Percentiles rank a stretch among this genome's conserved stretches.
phyloP scores from a whole-genome alignment of 257 asterid genomes.

The Coffea canephora region DNA sequence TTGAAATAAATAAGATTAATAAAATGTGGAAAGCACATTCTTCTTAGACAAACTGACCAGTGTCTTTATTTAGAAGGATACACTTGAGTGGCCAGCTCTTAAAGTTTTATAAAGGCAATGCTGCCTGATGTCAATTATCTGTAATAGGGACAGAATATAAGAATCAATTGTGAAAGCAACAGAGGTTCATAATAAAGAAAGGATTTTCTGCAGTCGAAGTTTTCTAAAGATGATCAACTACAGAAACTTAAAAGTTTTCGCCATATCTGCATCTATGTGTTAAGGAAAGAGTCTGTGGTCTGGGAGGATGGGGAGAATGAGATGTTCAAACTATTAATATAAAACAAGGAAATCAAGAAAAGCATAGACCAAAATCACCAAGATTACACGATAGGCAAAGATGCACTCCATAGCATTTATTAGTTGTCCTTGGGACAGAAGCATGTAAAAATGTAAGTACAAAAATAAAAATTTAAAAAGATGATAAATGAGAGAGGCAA shows the following conservation, averaged over 20 bases:
- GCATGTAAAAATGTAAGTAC: not conserved
- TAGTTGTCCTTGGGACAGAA: not conserved
- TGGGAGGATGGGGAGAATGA: not conserved
- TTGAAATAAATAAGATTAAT: not conserved
- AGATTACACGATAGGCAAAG: not conserved
- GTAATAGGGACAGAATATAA: constrained; percentile 38
- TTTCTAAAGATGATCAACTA: not conserved
- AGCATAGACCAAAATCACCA: not conserved
- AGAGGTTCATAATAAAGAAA: not conserved
- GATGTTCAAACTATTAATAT: not conserved
- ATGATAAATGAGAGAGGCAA: not conserved
- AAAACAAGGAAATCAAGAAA: not conserved
- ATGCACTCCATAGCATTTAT: not conserved
- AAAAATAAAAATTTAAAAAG: not conserved
- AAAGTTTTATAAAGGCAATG: constrained; percentile 72
- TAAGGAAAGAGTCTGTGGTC: not conserved
- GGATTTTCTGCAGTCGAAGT: not conserved
- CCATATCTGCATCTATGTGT: not conserved
- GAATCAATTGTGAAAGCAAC: constrained; percentile 4
- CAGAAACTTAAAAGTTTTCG: not conserved
- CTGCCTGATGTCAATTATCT: constrained; percentile 81
- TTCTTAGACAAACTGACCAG: constrained; percentile 11
- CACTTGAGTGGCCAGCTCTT: constrained; percentile 88
- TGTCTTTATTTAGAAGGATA: constrained; percentile 43
- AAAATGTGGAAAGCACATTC: constrained; percentile 1